phyloP scores from a whole-genome alignment of 257 asterid species.

The Apocynum venetum region DNA sequence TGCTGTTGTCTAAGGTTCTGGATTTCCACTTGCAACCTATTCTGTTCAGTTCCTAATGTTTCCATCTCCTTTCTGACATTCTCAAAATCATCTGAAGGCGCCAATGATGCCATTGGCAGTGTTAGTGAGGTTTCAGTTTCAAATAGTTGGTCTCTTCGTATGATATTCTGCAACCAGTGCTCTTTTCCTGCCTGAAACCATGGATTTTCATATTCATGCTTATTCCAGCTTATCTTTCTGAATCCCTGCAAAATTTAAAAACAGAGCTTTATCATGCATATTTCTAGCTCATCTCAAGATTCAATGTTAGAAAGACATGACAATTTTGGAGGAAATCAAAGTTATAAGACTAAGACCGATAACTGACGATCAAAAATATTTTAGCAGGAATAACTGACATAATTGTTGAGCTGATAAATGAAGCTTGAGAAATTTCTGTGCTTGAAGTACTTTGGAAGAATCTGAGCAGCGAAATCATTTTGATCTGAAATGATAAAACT shows the following conservation, averaged over 20 bases:
- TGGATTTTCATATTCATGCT: conserved; percentile 37
- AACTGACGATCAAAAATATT: background rate
- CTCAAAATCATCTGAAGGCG: conserved; percentile 7
- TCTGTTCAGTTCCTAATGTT: conserved; percentile 28
- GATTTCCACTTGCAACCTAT: conserved; percentile 27
- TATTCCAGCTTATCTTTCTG: conserved; percentile 30
- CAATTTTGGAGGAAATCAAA: too few relatives aligned
- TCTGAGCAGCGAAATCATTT: conserved; percentile 27
- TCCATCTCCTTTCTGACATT: conserved; percentile 20
- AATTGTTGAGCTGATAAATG: conserved; percentile 46
- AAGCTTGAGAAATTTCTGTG: conserved; percentile 47
- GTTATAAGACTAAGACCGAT: too few relatives aligned
- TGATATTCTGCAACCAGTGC: conserved; percentile 36
- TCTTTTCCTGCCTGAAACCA: conserved; percentile 44
- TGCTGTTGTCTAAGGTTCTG: conserved; percentile 24
- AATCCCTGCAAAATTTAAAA: conserved; percentile 32
- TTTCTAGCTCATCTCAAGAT: background rate
- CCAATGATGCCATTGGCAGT: conserved; percentile 3
- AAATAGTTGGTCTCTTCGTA: conserved; percentile 27
- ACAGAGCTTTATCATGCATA: background rate
- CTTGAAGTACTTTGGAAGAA: conserved; percentile 45
- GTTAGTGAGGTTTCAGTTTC: background rate
- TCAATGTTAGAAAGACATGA: background rate
- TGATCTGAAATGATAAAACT: conserved; percentile 44
- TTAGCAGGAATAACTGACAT: conserved; percentile 28